phyloP scores from a whole-genome alignment of 179 eudicot genomes.

The Silene coronaria region DNA sequence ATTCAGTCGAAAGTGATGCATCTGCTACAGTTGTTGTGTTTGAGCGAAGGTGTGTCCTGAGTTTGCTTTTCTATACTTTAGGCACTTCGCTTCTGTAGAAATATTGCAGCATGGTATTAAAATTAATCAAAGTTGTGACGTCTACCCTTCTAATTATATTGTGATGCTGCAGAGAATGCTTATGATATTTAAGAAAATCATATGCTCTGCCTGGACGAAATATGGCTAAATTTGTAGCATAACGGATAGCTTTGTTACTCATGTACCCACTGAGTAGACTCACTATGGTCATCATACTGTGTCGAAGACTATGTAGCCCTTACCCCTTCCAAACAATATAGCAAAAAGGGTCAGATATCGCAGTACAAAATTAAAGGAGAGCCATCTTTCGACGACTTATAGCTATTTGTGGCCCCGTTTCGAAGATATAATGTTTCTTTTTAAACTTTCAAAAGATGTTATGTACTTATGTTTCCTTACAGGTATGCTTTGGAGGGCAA shows the following conservation, averaged over 20 bases:
- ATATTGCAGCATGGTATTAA: constrained; percentile 3
- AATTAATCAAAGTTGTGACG: neutral
- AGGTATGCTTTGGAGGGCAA: constrained; percentile 65
- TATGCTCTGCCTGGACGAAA: neutral
- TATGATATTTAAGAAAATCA: neutral
- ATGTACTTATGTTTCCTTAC: constrained; percentile 14
- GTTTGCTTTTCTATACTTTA: neutral
- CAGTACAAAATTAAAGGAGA: neutral
- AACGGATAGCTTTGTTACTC: neutral
- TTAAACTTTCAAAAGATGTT: neutral
- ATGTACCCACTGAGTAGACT: neutral
- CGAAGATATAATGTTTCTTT: neutral
- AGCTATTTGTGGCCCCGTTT: neutral
- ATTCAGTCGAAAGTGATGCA: constrained; percentile 44
- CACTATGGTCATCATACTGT: neutral
- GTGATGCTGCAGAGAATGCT: neutral
- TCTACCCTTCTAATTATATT: neutral
- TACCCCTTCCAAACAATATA: neutral
- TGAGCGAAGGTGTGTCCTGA: constrained; percentile 65
- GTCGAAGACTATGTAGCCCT: neutral
- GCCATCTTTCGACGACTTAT: neutral
- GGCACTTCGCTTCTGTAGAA: neutral
- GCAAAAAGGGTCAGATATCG: neutral
- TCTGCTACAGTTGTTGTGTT: constrained; percentile 70
- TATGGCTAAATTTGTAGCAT: neutral